phyloP scores from a whole-genome alignment of 768 basidiomycete genomes.

The Clavaria fumosa region DNA sequence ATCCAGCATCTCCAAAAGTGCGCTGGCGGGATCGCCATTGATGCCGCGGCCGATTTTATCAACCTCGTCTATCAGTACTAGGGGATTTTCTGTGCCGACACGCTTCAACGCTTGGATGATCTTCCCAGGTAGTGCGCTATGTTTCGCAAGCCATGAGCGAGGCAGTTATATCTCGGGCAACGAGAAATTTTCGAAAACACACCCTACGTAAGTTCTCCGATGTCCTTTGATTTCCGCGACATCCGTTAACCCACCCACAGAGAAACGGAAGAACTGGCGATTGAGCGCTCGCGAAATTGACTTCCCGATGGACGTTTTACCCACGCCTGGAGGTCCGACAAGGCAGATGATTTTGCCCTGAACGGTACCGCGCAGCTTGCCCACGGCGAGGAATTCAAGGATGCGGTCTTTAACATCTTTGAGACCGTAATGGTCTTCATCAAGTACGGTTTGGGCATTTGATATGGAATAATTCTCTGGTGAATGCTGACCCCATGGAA shows the following conservation, averaged over 20 bases:
- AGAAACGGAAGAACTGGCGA: conserved; percentile 91
- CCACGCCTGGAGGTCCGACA: conserved; percentile 93
- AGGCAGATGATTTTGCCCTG: conserved; percentile 96
- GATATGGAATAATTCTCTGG: conserved; percentile 82
- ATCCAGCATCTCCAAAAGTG: conserved; percentile 84
- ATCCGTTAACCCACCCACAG: conserved; percentile 91
- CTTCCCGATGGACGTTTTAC: conserved; percentile 94
- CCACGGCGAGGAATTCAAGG: conserved; percentile 90
- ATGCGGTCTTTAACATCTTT: conserved; percentile 88
- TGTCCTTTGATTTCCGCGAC: conserved; percentile 99
- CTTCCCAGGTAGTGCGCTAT: conserved; percentile 76
- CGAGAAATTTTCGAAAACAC: too few relatives aligned
- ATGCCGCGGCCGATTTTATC: conserved; percentile 89
- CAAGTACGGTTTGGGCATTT: conserved; percentile 70
- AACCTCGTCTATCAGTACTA: conserved; percentile 90
- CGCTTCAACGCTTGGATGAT: conserved; percentile 89
- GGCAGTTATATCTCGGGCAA: too few relatives aligned
- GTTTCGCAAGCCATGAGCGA: background rate
- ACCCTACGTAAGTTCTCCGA: conserved; percentile 92
- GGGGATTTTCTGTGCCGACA: conserved; percentile 85
- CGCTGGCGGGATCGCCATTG: conserved; percentile 87
- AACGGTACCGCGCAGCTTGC: conserved; percentile 86
- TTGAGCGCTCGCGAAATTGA: conserved; percentile 84
- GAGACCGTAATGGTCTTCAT: conserved; percentile 90
- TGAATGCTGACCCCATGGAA: conserved; percentile 95